These are phyloP conservation scores for Nemania serpens DNA, from an alignment of 2,329 filamentous ascomycete genomes.

Conservation along the genomic window DNA sequence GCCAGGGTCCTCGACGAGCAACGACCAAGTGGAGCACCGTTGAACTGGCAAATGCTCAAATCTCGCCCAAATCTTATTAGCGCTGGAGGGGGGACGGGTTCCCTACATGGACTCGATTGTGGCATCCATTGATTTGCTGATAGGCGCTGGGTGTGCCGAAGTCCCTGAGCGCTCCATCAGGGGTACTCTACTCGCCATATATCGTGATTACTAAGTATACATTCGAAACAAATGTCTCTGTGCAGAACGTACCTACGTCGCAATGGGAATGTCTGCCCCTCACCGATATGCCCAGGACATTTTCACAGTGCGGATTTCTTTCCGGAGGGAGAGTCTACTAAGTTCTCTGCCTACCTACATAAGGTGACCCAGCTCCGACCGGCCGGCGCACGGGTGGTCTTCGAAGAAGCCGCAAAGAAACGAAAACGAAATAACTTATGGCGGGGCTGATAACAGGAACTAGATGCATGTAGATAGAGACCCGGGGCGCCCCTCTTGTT, in stretches of 20 bases:
- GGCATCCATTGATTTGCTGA: slow-evolving; percentile 18
- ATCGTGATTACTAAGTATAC: slow-evolving; percentile 1
- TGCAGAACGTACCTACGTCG: not conserved
- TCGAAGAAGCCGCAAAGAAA: no score
- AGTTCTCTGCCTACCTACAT: no score
- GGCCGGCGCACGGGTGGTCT: not conserved
- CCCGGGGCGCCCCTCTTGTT: no score
- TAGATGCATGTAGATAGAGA: no score
- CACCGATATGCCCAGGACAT: slow-evolving; percentile 1
- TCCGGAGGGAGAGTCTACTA: slow-evolving; percentile 1
- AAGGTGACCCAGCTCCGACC: not conserved
- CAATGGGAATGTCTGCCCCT: not conserved
- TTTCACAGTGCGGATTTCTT: not conserved
- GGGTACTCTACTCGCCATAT: slow-evolving; percentile 14
- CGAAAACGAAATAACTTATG: no score
- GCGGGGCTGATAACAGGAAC: no score
- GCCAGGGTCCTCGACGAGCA: slow-evolving; percentile 28
- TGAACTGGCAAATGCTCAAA: slow-evolving; percentile 14
- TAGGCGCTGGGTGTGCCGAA: not conserved
- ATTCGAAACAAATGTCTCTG: not conserved
- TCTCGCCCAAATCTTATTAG: not conserved
- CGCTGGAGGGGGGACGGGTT: slow-evolving; percentile 21
- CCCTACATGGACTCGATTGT: slow-evolving; percentile 32
- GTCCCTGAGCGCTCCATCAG: not conserved
- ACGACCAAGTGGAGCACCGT: slow-evolving; percentile 24